Evolutionary conservation across 768 basidiomycete genomes (phyloP).

Genomic region (Mrakia hoshinonis): DNA sequence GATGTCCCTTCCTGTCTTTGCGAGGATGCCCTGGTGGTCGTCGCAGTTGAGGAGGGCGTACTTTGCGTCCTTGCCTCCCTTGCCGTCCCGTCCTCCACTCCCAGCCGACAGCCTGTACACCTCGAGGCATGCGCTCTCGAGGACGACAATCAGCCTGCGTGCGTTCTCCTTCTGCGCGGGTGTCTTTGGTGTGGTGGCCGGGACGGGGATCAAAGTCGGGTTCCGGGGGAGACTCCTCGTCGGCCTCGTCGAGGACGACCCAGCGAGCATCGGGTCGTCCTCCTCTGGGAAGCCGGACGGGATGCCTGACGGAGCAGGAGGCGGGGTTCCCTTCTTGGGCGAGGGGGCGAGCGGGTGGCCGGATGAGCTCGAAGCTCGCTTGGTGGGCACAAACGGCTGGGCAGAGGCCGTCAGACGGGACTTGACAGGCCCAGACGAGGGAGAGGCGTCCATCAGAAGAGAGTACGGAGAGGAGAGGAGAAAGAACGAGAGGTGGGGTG

Average conservation of each 20-base stretch:
- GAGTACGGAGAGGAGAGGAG: neutral
- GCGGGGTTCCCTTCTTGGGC: neutral
- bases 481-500: neutral
- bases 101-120: slow-evolving; percentile 74
- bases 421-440: neutral
- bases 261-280: neutral
- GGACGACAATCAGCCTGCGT: slow-evolving; percentile 72
- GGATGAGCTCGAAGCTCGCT: neutral
- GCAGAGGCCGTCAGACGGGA: slow-evolving; percentile 12
- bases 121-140: slow-evolving; percentile 92
- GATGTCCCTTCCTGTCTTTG: slow-evolving; percentile 94
- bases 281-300: neutral
- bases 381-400: slow-evolving; percentile 6
- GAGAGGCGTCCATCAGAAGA: neutral
- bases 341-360: neutral
- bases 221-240: slow-evolving; percentile 57
- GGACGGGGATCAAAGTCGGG: slow-evolving; percentile 71
- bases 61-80: slow-evolving; percentile 63
- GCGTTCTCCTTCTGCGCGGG: slow-evolving; percentile 44
- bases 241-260: slow-evolving; percentile 19
- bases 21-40: slow-evolving; percentile 96
- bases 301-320: neutral
- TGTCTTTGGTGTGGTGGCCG: slow-evolving; percentile 60
- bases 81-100: slow-evolving; percentile 47
- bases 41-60: slow-evolving; percentile 96